Percentiles rank a stretch among this genome's conserved stretches.
These are phyloP conservation scores for Saposhnikovia divaricata DNA, from an alignment of 129 eudicot genomes.

Conservation along the genomic window DNA sequence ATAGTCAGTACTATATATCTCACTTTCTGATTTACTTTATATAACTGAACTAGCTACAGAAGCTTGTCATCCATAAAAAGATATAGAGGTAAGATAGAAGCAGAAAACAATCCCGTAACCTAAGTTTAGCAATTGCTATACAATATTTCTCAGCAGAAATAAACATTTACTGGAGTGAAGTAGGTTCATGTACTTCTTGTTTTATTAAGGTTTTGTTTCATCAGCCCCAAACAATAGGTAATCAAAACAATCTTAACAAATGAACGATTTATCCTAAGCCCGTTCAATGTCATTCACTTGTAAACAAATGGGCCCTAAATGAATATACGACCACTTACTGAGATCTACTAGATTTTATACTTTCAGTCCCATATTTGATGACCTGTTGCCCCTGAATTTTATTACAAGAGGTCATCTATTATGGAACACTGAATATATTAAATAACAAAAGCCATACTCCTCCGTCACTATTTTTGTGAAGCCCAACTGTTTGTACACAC, in stretches of 20 bases:
- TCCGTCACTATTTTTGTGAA: neutral
- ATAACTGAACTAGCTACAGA: constrained; percentile 9
- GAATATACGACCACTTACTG: neutral
- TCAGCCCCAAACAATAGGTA: neutral
- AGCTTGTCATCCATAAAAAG: neutral
- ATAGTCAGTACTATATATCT: constrained; percentile 18
- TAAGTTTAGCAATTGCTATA: neutral
- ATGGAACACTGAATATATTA: neutral
- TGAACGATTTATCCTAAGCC: neutral
- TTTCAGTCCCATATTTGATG: neutral
- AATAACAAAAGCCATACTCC: neutral
- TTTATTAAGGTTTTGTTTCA: neutral
- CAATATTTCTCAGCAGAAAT: neutral
- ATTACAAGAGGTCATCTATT: neutral
- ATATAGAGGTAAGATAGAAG: neutral
- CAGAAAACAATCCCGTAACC: neutral
- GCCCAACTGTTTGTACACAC: neutral
- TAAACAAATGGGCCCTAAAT: neutral
- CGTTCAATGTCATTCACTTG: neutral
- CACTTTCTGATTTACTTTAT: neutral
- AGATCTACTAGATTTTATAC: neutral
- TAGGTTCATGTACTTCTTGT: neutral
- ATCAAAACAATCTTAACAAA: neutral
- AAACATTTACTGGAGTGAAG: neutral
- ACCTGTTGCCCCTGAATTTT: neutral